These are phyloP conservation scores for Dactylis glomerata DNA, from an alignment of 176 grass and related monocot genomes.

Conservation along the genomic window DNA sequence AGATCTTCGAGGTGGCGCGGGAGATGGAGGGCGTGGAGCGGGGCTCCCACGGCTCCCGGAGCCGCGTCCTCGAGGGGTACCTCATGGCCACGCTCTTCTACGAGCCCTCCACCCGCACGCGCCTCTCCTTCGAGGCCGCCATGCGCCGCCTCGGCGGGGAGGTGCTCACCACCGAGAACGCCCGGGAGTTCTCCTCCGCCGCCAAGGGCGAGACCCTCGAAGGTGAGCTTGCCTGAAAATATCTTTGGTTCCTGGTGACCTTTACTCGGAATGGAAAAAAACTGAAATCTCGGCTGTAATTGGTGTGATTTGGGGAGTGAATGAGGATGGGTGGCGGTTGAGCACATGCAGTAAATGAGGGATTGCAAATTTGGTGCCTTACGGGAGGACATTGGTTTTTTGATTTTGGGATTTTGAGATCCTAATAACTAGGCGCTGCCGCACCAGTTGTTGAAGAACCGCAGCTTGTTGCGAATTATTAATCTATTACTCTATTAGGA, in stretches of 20 bases:
- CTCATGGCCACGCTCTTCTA: constrained; percentile 98
- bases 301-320: neutral
- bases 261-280: neutral
- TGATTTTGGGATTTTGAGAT: neutral
- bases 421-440: neutral
- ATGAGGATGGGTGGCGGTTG: neutral
- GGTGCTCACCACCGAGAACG: constrained; percentile 97
- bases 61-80: constrained; percentile 66
- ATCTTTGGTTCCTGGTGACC: neutral
- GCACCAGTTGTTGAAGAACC: neutral
- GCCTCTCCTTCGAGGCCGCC: constrained; percentile 86
- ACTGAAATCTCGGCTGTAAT: neutral
- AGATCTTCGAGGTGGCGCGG: constrained; percentile 82
- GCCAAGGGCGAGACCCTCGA: constrained; percentile 97
- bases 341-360: too few relatives aligned
- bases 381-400: neutral
- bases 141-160: constrained; percentile 84
- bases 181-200: constrained; percentile 94
- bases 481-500: neutral
- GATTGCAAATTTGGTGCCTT: neutral
- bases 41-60: constrained; percentile 41
- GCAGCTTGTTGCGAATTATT: neutral
- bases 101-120: constrained; percentile 86
- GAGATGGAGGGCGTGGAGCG: constrained; percentile 86
- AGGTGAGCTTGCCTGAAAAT: constrained; percentile 36